Percentiles rank a stretch among this genome's conserved stretches.
Evolutionary conservation across 257 asterid genomes (phyloP).

Genomic region (Solanum microdontum): DNA sequence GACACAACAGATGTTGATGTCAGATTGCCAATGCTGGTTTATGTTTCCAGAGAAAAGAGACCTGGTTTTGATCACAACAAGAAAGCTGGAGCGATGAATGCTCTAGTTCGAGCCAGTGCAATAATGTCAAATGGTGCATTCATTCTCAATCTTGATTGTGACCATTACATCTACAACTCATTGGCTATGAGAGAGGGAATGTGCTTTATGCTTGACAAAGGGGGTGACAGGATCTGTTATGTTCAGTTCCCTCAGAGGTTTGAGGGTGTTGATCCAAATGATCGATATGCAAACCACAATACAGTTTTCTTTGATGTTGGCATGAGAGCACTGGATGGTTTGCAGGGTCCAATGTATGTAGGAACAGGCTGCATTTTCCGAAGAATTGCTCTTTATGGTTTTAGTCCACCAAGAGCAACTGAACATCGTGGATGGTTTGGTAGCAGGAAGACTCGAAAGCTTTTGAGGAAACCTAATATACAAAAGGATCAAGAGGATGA

Average conservation of each 20-base stretch:
- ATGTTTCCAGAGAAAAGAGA: conserved; percentile 85
- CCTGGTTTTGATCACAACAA: conserved; percentile 81
- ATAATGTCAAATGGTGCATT: conserved; percentile 89
- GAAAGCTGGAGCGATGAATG: conserved; percentile 96
- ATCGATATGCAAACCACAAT: conserved; percentile 86
- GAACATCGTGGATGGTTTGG: conserved; percentile 91
- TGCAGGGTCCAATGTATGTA: conserved; percentile 95
- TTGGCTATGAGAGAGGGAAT: conserved; percentile 78
- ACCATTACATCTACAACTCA: conserved; percentile 77
- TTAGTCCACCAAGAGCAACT: conserved; percentile 84
- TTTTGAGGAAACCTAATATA: conserved; percentile 30
- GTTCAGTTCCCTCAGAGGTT: conserved; percentile 89
- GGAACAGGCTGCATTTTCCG: conserved; percentile 92
- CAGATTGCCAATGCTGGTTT: conserved; percentile 83
- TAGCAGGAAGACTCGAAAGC: conserved; percentile 34
- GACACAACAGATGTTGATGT: conserved; percentile 61
- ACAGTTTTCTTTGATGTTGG: conserved; percentile 85
- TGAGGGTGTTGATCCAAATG: conserved; percentile 88
- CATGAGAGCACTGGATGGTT: conserved; percentile 92
- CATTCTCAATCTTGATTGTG: conserved; percentile 86
- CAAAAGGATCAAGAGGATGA: conserved; percentile 26
- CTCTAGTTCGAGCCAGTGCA: conserved; percentile 85
- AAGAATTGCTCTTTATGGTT: conserved; percentile 72
- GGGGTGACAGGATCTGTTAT: conserved; percentile 81
- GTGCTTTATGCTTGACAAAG: conserved; percentile 94